Evolutionary conservation across 257 asterid species (phyloP).

Genomic region (Striga asiatica): DNA sequence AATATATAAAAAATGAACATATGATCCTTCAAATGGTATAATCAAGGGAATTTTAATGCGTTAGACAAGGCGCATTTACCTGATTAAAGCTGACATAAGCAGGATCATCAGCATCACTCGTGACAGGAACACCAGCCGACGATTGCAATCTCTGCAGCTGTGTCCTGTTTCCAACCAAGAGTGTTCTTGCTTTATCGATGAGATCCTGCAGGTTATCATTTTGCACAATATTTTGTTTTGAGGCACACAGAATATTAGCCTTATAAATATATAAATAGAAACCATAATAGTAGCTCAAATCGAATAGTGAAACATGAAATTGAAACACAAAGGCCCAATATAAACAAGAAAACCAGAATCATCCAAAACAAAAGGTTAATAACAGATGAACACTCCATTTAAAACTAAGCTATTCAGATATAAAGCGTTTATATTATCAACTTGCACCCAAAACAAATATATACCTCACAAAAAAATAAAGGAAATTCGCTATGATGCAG

Average conservation of each 20-base stretch:
- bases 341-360: background rate
- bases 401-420: background rate
- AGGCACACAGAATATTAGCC: background rate
- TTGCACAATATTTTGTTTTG: background rate
- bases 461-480: background rate
- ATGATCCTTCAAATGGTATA: background rate
- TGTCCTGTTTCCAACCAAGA: constrained; percentile 75
- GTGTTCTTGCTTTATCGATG: constrained; percentile 74
- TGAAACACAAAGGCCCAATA: background rate
- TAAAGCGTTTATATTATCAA: background rate
- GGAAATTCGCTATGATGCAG: too few relatives aligned
- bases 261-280: background rate
- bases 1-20: background rate
- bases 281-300: background rate
- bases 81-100: constrained; percentile 61
- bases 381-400: background rate
- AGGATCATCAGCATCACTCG: constrained; percentile 47
- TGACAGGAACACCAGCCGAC: constrained; percentile 45
- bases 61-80: constrained; percentile 26
- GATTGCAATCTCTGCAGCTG: constrained; percentile 60
- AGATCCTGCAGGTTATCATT: constrained; percentile 47
- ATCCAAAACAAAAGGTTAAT: constrained; percentile 2
- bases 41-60: background rate
- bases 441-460: background rate
- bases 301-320: background rate